Evolutionary conservation across 2,329 filamentous ascomycete genomes (phyloP), one percentile per base, ranked within the genome.

Genomic region (Rasamsonia emersonii): DNA sequence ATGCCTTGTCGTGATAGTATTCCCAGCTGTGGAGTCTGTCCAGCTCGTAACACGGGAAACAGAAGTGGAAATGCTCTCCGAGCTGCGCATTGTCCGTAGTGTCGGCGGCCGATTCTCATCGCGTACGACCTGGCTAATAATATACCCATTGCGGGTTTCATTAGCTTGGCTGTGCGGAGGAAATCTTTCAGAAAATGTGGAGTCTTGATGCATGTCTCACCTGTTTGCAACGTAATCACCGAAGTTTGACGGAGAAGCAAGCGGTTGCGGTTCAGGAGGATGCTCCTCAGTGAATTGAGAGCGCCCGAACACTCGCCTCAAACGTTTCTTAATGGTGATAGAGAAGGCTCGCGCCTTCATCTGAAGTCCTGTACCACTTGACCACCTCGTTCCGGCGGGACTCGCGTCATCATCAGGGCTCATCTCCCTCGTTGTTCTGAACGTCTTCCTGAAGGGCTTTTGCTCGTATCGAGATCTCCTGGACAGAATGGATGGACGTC

Each of bases 21-120:
- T 60, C 26, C 53, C 50, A n/a, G 51, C 51, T 2, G 59, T 66
- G 3, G 65, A 67, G 38, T 67, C 54, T 20, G 65, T 59, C 65
- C 64, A 67, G 41, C 64, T 68, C 9, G 62, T 66, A n/a, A 65
- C 61, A 17, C 64, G 60, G 18, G 65, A 67, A 18, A 46, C 48
- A 7, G 50, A 54, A 3, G 54, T 59, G 24, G 45, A 49, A 18
- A 56, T 33, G 28, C 56, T 62, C 21, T 54, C 53, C 13, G 43
- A 47, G 35, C 51, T 59, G 31, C 41, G 51, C 25, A 43, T 47
- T 15, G 34, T 42, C 10, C 41, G 39, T 16, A 56, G 33, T 4
- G 44, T 45, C 16, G 37, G 45, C 20, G 44, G 31, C 11, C 36
- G 35, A 31, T 37, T 38, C 20, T 37, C 31, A 29, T 20, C 11